Conservation (phyloP, 163 green algal genomes). For the Chlamydomonas reinhardtii region DNA sequence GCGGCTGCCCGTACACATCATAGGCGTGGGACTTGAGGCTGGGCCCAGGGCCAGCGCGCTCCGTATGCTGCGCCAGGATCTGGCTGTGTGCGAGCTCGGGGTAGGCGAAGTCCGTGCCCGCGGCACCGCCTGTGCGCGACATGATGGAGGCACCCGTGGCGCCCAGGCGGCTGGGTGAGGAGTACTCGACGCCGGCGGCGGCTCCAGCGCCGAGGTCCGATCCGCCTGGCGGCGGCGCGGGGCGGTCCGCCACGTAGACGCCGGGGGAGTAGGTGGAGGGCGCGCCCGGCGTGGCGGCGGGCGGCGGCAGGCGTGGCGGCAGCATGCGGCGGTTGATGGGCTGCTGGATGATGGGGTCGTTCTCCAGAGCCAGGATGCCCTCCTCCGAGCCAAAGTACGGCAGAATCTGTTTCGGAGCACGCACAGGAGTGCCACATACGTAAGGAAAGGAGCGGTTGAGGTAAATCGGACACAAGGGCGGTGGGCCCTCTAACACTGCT, state of each 20-base stretch:
- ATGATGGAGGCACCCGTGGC: neutral
- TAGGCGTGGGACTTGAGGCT: constrained; percentile 48
- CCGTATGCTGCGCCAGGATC: constrained; percentile 4
- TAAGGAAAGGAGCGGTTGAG: too few relatives aligned
- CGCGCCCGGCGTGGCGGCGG: constrained; percentile 43
- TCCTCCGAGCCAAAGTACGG: constrained; percentile 70
- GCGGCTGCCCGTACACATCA: constrained; percentile 70
- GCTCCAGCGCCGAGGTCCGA: neutral
- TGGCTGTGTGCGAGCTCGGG: constrained; percentile 44
- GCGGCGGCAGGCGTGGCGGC: constrained; percentile 49
- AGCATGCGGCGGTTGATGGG: constrained; percentile 51
- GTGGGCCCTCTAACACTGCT: too few relatives aligned
- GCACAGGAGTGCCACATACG: too few relatives aligned
- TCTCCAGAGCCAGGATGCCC: constrained; percentile 55
- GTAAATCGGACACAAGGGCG: too few relatives aligned
- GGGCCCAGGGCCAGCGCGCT: neutral
- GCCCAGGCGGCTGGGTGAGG: neutral
- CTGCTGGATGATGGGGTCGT: constrained; percentile 58
- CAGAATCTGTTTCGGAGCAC: constrained; percentile 22
- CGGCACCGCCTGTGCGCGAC: neutral
- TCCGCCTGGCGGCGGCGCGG: neutral
- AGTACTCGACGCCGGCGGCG: neutral
- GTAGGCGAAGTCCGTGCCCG: constrained; percentile 48
- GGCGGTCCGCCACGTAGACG: constrained; percentile 46
- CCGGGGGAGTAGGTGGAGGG: constrained; percentile 36